Evolutionary conservation across 345 rosid genomes (phyloP), one percentile per base, ranked within the genome.

Genomic region (Geranium rotundifolium): DNA sequence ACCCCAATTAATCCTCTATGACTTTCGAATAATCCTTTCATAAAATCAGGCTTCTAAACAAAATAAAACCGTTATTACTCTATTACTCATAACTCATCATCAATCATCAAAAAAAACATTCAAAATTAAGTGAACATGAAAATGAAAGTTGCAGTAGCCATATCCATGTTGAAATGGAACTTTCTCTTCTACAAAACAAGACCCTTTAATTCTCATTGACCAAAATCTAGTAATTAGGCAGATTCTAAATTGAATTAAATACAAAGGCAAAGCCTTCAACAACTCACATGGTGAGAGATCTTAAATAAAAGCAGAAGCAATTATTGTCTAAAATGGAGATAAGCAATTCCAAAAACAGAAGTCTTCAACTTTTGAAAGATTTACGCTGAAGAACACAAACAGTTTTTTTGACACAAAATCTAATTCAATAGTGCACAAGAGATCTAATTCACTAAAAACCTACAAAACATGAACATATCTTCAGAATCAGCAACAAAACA

Each of bases 31-130:
- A 23, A 23, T 23, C 27, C n/a, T 10, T 37, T 6, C 77, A 69
- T 73, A 58, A 72, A 72, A 58, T 73, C 4, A 37, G 7, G 9
- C 46, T 30, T 19, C 37, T 29, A 4, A 7, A 34, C 9, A 18
- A 62, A 34, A 52, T 12, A 6, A 1, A 16, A 55, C n/a, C 5
- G 2, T 55, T 55, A 0, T 17, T 46, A 0, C 52, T 46, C 52
- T 46, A 7, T 2, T 12, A 46, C 52, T 46, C 52, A 3, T 14
- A 46, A 46, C 52, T n/a, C n/a, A n/a, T 55, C 4, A 55, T 55
- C 57, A 17, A 55, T n/a, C 20, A 55, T 5, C 8, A 2, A 5
- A 16, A 55, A 6, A 55, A 55, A n/a, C 2, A 23, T 23, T 23
- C 27, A 23, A 23, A 23, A 23, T 2, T 23, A 23, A 23, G 27